Conservation (phyloP, 768 basidiomycete species). For the Tricholoma sp. region DNA sequence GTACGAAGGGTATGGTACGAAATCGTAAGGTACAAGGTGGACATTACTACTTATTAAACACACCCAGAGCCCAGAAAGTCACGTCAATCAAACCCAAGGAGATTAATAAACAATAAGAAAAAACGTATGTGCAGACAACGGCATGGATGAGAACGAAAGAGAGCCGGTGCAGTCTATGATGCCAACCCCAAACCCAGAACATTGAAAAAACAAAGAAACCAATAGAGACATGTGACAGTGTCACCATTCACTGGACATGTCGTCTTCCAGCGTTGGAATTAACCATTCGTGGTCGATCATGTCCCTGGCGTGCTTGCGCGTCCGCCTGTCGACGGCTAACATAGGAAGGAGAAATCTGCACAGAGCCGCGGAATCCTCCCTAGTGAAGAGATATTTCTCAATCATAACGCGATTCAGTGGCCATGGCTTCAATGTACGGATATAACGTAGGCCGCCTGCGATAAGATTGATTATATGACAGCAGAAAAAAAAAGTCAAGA, state of each 20-base stretch:
- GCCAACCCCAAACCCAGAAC: background rate
- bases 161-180: background rate
- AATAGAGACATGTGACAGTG: conserved; percentile 7
- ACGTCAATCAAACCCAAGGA: background rate
- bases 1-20: background rate
- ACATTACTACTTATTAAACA: background rate
- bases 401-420: conserved; percentile 79
- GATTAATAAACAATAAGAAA: conserved; percentile 1
- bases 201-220: conserved; percentile 1
- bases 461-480: background rate
- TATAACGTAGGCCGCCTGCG: conserved; percentile 65
- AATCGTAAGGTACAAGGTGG: background rate
- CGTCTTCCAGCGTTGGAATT: conserved; percentile 32
- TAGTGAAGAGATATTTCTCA: conserved; percentile 80
- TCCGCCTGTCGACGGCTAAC: conserved; percentile 65
- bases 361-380: conserved; percentile 50
- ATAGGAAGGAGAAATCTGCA: conserved; percentile 72
- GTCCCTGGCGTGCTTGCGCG: conserved; percentile 67
- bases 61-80: background rate
- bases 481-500: conserved; percentile 5
- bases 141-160: background rate
- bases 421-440: conserved; percentile 73
- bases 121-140: background rate
- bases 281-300: conserved; percentile 78
- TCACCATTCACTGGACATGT: conserved; percentile 35